phyloP scores from a whole-genome alignment of 1,139 yeast genomes.

The Protomyces inouyei region DNA sequence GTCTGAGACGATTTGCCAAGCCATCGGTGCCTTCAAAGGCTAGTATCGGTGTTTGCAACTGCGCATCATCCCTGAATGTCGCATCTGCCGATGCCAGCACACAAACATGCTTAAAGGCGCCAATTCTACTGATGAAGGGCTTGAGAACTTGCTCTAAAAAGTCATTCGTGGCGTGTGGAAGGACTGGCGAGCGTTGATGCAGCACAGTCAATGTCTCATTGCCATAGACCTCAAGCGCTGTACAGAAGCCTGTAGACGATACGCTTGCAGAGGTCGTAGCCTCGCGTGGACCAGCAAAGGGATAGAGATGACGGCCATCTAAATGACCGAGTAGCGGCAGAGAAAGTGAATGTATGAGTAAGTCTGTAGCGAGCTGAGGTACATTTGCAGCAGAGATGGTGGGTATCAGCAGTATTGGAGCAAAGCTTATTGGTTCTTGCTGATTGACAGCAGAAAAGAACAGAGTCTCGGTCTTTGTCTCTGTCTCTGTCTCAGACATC shows the following conservation, averaged over 20 bases:
- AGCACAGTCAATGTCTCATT: constrained; percentile 47
- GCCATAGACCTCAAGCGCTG: constrained; percentile 40
- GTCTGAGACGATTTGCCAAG: background rate
- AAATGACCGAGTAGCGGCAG: constrained; percentile 53
- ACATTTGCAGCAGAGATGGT: constrained; percentile 82
- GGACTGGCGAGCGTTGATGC: constrained; percentile 80
- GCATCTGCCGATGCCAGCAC: constrained; percentile 66
- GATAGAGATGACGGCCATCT: constrained; percentile 61
- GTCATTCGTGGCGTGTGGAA: constrained; percentile 55
- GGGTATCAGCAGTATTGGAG: constrained; percentile 50
- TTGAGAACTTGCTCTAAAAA: constrained; percentile 54
- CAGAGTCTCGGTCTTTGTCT: background rate
- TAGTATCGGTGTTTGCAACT: constrained; percentile 4
- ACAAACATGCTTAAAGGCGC: constrained; percentile 50
- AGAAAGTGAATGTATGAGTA: constrained; percentile 59
- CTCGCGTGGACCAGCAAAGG: constrained; percentile 70
- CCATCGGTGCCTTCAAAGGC: background rate
- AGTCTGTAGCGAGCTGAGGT: constrained; percentile 76
- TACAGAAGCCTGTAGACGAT: constrained; percentile 14
- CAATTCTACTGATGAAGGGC: constrained; percentile 46
- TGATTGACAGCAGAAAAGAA: background rate
- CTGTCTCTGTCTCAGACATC: too few relatives aligned
- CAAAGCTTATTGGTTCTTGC: background rate
- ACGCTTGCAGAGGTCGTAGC: background rate
- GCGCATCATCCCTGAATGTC: constrained; percentile 32